phyloP scores from a whole-genome alignment of 257 asterid species.

The Solanum habrochaites region DNA sequence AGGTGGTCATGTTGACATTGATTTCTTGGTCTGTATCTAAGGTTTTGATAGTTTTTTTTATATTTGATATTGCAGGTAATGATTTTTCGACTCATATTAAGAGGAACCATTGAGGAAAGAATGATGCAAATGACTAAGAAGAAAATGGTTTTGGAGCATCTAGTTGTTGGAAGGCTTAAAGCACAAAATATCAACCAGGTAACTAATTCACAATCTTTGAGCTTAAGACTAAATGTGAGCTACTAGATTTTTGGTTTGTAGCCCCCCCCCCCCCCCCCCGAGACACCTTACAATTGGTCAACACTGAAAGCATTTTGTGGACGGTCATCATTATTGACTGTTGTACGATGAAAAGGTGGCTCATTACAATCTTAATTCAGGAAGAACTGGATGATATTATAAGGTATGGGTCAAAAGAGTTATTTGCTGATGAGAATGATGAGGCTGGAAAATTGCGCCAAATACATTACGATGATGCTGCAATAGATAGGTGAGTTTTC shows the following conservation, averaged over 20 bases:
- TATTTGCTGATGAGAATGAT: conserved; percentile 91
- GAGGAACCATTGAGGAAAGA: conserved; percentile 98
- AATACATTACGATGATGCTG: conserved; percentile 94
- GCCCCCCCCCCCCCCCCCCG: too few relatives aligned
- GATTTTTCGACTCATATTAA: conserved; percentile 77
- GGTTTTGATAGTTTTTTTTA: not conserved
- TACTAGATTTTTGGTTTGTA: not conserved
- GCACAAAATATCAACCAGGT: conserved; percentile 96
- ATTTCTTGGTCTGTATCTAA: conserved; percentile 5
- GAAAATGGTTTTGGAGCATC: conserved; percentile 97
- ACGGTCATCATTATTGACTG: not conserved
- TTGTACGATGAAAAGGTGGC: not conserved
- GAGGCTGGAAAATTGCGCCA: conserved; percentile 87
- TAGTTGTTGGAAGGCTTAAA: conserved; percentile 95
- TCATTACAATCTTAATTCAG: conserved; percentile 26
- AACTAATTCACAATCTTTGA: not conserved
- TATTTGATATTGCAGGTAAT: conserved; percentile 53
- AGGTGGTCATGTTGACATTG: not conserved
- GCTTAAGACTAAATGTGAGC: not conserved
- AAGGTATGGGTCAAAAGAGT: conserved; percentile 90
- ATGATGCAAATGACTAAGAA: conserved; percentile 99
- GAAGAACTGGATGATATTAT: conserved; percentile 96
- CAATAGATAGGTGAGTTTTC: conserved; percentile 44
- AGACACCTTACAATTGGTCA: too few relatives aligned
- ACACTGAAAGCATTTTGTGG: not conserved